Base-by-base conservation (phyloP, 768 basidiomycete genomes). In the Chalciporus piperatus region DNA sequence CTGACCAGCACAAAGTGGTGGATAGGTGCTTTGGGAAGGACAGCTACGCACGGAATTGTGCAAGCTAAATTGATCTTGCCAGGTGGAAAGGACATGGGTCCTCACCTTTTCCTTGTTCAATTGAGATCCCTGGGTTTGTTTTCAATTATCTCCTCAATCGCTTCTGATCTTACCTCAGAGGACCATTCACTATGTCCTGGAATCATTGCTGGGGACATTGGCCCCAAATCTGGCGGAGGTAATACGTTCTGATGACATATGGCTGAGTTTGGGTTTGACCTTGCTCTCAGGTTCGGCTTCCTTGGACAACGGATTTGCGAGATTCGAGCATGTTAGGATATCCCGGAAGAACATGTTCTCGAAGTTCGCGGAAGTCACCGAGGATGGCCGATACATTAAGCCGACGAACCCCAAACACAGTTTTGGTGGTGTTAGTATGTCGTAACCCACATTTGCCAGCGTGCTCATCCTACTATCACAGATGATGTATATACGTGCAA, bases 1-100 rank as follows among this genome's bases (percentile, higher is more conserved):
- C 58, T 89, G 20, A 87, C 87, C 1, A 86, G 85, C 54, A 80
- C 74, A 55, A 92, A 92, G 63, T 92, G 88, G 87, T 92, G 89
- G 89, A 79, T 87, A 48, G 88, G 89, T 8, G 84, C 75, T 6
- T 70, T 87, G 13, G 88, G 82, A 0, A 84, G 82, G 69, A 84
- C 83, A 0, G 80, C 88, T 0, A 89, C 87, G 0, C 87, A 89
- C 62, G 86, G 86, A 5, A 77, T 87, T 13, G 79, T 90, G 0
- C 87, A 89, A 64, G 88, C 89, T 4, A 83, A 85, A 63, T 72
- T 92, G 10, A 80, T 87, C 33, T 70, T 89, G 0, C 82, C 84
- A 0, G 74, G 68, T 1, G 83, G 79, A 16, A 74, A 76, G 60
- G 79, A 83, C 57, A 65, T 80, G 46, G 89, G 89, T 0, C 87